phyloP scores from a whole-genome alignment of 495 filamentous ascomycete species.

The Penicillium ucsense region DNA sequence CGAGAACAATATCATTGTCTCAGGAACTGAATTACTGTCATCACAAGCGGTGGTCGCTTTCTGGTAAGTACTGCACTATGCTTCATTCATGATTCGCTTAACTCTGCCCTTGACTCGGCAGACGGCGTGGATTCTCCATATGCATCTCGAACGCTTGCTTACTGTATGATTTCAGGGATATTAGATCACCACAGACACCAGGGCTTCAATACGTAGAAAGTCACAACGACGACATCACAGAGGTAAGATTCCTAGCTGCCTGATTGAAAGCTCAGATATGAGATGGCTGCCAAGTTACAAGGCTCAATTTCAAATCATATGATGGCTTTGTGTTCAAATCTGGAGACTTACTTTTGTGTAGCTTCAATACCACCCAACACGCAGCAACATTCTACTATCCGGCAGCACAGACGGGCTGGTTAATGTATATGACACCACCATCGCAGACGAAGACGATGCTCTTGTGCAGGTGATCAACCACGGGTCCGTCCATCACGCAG shows the following conservation, averaged over 20 bases:
- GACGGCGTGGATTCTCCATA: too few relatives aligned
- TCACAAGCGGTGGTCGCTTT: conserved; percentile 62
- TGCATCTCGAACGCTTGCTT: too few relatives aligned
- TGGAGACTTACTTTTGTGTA: conserved; percentile 11
- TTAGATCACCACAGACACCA: conserved; percentile 44
- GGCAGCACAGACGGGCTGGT: conserved; percentile 89
- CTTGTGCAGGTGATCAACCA: conserved; percentile 83
- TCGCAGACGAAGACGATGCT: conserved; percentile 77
- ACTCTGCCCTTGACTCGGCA: too few relatives aligned
- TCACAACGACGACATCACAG: conserved; percentile 88
- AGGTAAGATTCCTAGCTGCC: conserved; percentile 33
- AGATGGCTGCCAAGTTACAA: too few relatives aligned
- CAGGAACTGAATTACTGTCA: conserved; percentile 70
- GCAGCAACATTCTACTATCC: conserved; percentile 58
- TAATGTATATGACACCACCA: conserved; percentile 68
- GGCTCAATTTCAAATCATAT: too few relatives aligned
- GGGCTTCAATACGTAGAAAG: conserved; percentile 66
- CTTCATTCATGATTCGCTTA: too few relatives aligned
- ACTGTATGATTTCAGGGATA: conserved; percentile 44
- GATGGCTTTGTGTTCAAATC: too few relatives aligned
- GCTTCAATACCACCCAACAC: conserved; percentile 62
- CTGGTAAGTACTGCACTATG: conserved; percentile 43
- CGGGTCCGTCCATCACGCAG: conserved; percentile 74
- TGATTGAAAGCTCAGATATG: too few relatives aligned
- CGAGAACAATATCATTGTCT: conserved; percentile 51